Evolutionary conservation across 805 yeast species (phyloP).

Genomic region (Saturnispora bothae): DNA sequence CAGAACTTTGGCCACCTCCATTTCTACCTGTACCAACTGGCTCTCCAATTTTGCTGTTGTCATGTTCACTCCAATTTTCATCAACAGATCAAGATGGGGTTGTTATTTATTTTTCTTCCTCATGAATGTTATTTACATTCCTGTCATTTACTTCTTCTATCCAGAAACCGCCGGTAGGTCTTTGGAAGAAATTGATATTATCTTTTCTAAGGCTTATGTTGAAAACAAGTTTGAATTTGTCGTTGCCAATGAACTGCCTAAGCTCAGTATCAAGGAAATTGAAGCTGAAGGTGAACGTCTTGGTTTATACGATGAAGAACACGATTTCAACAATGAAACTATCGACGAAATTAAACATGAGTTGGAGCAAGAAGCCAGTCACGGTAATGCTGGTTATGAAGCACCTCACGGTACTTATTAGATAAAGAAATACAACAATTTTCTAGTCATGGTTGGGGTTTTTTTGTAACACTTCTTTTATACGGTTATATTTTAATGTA

Average conservation of each 20-base stretch:
- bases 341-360: slow-evolving; percentile 5
- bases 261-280: slow-evolving; percentile 43
- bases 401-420: slow-evolving; percentile 7
- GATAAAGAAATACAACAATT: too few relatives aligned
- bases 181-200: slow-evolving; percentile 66
- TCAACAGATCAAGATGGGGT: slow-evolving; percentile 46
- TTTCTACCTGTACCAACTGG: slow-evolving; percentile 62
- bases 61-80: slow-evolving; percentile 53
- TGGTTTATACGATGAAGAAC: slow-evolving; percentile 33
- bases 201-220: slow-evolving; percentile 46
- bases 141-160: slow-evolving; percentile 54
- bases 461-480: too few relatives aligned
- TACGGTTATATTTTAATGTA: background rate
- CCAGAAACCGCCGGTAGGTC: slow-evolving; percentile 74
- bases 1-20: slow-evolving; percentile 58
- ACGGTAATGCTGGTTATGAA: slow-evolving; percentile 4
- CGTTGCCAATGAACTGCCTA: slow-evolving; percentile 56
- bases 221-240: slow-evolving; percentile 51
- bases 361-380: slow-evolving; percentile 5
- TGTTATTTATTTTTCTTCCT: slow-evolving; percentile 60
- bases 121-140: slow-evolving; percentile 50
- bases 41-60: slow-evolving; percentile 57
- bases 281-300: slow-evolving; percentile 49
- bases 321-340: background rate
- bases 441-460: too few relatives aligned